A percentile compares a stretch with the other conserved stretches of the same genome.
These are phyloP conservation scores for Diplodia mutila DNA, from an alignment of 2,329 filamentous ascomycete species.

Conservation along the genomic window DNA sequence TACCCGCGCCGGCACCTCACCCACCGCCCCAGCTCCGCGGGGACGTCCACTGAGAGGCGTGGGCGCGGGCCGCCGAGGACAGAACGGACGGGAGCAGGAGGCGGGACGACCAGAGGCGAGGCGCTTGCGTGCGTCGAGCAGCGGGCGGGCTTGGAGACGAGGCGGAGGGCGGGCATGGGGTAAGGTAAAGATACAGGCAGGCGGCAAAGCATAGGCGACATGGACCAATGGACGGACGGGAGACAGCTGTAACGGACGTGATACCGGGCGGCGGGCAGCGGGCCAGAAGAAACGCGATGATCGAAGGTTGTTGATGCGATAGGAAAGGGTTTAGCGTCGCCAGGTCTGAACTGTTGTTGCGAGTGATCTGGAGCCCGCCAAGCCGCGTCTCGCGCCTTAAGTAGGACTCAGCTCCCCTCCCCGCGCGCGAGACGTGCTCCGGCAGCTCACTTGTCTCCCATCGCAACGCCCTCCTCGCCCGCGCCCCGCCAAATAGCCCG, in stretches of 20 bases:
- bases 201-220: conserved; percentile 18
- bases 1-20: conserved; percentile 4
- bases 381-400: conserved; percentile 24
- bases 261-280: conserved; percentile 11
- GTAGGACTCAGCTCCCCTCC: conserved; percentile 23
- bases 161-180: conserved; percentile 13
- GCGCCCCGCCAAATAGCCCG: neutral
- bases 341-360: conserved; percentile 18
- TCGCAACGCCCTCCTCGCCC: conserved; percentile 6
- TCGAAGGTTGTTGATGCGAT: conserved; percentile 19
- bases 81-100: neutral
- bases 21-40: neutral
- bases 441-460: conserved; percentile 12
- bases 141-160: neutral
- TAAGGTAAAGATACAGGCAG: conserved; percentile 23
- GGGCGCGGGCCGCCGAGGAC: neutral
- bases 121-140: neutral
- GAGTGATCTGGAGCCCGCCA: conserved; percentile 24
- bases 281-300: conserved; percentile 13
- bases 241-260: conserved; percentile 3
- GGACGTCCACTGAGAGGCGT: neutral
- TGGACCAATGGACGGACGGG: conserved; percentile 7
- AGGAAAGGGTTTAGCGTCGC: conserved; percentile 26
- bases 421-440: conserved; percentile 25
- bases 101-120: neutral